Conservation (phyloP, 2,329 filamentous ascomycete genomes). For the Monosporascus sp. region DNA sequence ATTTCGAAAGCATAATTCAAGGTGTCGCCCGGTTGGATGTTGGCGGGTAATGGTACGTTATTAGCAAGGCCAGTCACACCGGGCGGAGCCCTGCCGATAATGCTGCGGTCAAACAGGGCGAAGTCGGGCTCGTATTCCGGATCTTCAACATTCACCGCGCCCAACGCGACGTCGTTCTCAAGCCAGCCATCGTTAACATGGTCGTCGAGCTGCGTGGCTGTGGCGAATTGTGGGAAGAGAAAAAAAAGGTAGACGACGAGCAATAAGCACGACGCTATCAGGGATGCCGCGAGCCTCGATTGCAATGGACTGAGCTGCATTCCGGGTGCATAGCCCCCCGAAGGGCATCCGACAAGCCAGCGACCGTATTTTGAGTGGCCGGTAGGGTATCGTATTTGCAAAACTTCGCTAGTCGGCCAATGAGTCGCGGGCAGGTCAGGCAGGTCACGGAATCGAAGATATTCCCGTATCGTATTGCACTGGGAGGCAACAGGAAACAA, state of each 20-base stretch:
- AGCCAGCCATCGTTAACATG: conserved; percentile 11
- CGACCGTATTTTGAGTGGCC: conserved; percentile 5
- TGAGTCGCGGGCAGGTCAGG: too few relatives aligned
- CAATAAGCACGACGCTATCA: conserved; percentile 55
- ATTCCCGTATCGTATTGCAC: too few relatives aligned
- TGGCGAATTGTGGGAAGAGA: conserved; percentile 53
- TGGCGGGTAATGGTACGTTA: conserved; percentile 56
- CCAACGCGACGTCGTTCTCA: conserved; percentile 13
- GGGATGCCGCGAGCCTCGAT: conserved; percentile 64
- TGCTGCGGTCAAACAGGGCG: conserved; percentile 52
- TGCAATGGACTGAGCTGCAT: conserved; percentile 65
- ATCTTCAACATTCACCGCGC: conserved; percentile 16
- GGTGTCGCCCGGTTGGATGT: conserved; percentile 57
- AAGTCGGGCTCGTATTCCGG: conserved; percentile 57
- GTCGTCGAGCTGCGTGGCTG: conserved; percentile 49
- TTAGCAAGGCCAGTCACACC: conserved; percentile 53
- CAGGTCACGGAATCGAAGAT: too few relatives aligned
- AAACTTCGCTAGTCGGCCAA: too few relatives aligned
- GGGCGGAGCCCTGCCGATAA: conserved; percentile 56
- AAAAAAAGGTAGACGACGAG: conserved; percentile 57
- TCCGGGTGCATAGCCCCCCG: conserved; percentile 36
- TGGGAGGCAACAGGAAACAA: too few relatives aligned
- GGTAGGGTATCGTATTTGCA: background rate
- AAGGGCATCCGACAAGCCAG: conserved; percentile 24
- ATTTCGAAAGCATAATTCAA: conserved; percentile 61